Evolutionary conservation across 139 green algal species (phyloP), one percentile per base, ranked within the genome.

Genomic region (Asterochloris sp.): DNA sequence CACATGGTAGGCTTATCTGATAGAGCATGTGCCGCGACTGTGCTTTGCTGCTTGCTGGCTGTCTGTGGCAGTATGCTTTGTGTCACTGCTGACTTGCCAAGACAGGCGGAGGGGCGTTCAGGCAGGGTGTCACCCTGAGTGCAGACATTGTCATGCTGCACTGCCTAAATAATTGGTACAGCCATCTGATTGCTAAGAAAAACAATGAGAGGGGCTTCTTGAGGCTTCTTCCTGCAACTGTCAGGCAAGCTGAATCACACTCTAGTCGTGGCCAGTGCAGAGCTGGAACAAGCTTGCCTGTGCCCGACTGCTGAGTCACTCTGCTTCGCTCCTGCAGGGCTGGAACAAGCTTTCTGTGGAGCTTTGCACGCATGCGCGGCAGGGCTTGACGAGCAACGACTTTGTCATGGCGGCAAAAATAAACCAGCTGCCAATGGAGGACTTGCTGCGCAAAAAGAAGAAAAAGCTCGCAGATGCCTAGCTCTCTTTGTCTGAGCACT

Each of bases 401-500:
- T 91, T 90, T 79, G 91, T 92, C 24, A 66, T 92, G 82, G 89
- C 89, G 12, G 84, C 84, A 14, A 92, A 92, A 75, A 38, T 91
- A 21, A 83, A 92, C 64, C 68, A 80, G 11, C 61, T 92, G 0
- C 78, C 73, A 21, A 83, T 83, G 62, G 76, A 78, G 16, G 85
- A 90, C 69, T 75, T 92, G 81, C 69, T 90, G 14, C 75, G 80
- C 66, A 89, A 89, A 73, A 87, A 85, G 69, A 89, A 90, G 83
- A 81, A 85, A n/a, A 82, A 82, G 78, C 27, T 82, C 9, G 69
- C n/a, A 15, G 78, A 82, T n/a, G 68, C 47, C 23, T 80, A 80
- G 38, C 6, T 2, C 38, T 54, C 6, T 6, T 54, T 6, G 4
- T 54, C 38, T 54, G 4, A 10, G 38, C 38, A 54, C 38, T 6